A percentile compares a stretch with the other conserved stretches of the same genome.
Conservation (phyloP, 257 asterid species). For the Verbascum thapsus region DNA sequence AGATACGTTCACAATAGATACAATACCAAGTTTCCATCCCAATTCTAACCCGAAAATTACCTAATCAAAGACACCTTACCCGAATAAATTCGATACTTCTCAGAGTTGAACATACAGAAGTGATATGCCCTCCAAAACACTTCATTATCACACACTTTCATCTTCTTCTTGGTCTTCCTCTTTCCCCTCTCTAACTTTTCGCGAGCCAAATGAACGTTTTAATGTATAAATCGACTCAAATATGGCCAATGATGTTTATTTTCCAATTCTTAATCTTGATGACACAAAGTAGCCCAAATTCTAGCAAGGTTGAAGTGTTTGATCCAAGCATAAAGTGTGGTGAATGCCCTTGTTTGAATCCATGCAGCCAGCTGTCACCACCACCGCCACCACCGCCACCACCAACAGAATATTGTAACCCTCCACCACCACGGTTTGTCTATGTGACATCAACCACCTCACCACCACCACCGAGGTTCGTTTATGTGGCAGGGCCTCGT, state of each 20-base stretch:
- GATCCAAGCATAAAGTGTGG: conserved; percentile 64
- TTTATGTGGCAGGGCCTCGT: conserved; percentile 20
- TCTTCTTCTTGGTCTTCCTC: conserved; percentile 12
- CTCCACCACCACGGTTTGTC: conserved; percentile 16
- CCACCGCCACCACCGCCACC: conserved; percentile 20
- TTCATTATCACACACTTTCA: conserved; percentile 9
- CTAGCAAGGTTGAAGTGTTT: conserved; percentile 29
- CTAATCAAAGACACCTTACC: conserved; percentile 32
- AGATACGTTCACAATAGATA: conserved; percentile 28
- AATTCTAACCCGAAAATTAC: conserved; percentile 26
- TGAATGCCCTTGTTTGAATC: conserved; percentile 63
- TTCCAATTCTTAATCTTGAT: too few relatives aligned
- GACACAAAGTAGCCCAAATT: background rate
- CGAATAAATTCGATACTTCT: too few relatives aligned
- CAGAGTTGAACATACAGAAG: conserved; percentile 11
- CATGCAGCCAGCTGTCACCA: conserved; percentile 46
- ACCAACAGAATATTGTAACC: conserved; percentile 18
- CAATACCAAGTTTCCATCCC: conserved; percentile 42
- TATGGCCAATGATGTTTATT: conserved; percentile 21
- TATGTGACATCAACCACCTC: background rate
- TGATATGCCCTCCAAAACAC: conserved; percentile 12
- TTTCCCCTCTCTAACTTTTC: background rate
- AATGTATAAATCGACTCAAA: conserved; percentile 20
- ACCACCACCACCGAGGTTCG: conserved; percentile 39
- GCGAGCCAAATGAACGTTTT: conserved; percentile 22